A percentile compares a stretch with the other conserved stretches of the same genome.
Conservation (phyloP, 768 basidiomycete genomes). For the Boletus barrowsii region DNA sequence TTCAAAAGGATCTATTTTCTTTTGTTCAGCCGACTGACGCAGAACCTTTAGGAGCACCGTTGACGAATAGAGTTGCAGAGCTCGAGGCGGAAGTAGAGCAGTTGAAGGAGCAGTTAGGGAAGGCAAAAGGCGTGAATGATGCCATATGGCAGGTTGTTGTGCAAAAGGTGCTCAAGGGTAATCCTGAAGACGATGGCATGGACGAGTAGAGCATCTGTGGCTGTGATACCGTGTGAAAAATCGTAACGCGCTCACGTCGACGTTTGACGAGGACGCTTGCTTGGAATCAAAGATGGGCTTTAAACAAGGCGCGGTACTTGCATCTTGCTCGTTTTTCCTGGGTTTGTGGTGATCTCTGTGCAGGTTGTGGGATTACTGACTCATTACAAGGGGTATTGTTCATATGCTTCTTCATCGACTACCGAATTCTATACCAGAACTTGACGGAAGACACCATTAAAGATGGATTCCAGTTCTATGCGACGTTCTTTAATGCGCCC, state of each 20-base stretch:
- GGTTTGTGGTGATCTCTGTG: conserved; percentile 47
- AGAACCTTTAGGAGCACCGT: conserved; percentile 31
- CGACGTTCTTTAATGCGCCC: conserved; percentile 89
- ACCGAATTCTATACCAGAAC: conserved; percentile 72
- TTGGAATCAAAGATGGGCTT: conserved; percentile 64
- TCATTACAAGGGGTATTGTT: conserved; percentile 62
- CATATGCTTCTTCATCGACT: conserved; percentile 86
- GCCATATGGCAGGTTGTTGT: conserved; percentile 90
- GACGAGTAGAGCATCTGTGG: conserved; percentile 14
- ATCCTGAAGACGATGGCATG: conserved; percentile 6
- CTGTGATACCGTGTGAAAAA: conserved; percentile 24
- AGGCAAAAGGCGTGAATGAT: conserved; percentile 90
- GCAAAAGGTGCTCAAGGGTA: conserved; percentile 47
- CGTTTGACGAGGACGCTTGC: background rate
- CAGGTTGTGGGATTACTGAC: conserved; percentile 4
- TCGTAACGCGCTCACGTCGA: background rate
- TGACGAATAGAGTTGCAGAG: conserved; percentile 58
- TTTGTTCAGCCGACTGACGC: conserved; percentile 51
- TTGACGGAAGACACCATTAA: conserved; percentile 61
- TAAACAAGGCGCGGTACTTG: conserved; percentile 82
- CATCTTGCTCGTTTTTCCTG: conserved; percentile 86
- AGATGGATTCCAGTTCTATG: conserved; percentile 88
- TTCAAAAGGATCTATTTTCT: conserved; percentile 62
- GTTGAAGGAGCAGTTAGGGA: conserved; percentile 67
- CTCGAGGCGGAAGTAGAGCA: conserved; percentile 70